phyloP scores from a whole-genome alignment of 352 stramenopile species.

The Phytophthora multivora region DNA sequence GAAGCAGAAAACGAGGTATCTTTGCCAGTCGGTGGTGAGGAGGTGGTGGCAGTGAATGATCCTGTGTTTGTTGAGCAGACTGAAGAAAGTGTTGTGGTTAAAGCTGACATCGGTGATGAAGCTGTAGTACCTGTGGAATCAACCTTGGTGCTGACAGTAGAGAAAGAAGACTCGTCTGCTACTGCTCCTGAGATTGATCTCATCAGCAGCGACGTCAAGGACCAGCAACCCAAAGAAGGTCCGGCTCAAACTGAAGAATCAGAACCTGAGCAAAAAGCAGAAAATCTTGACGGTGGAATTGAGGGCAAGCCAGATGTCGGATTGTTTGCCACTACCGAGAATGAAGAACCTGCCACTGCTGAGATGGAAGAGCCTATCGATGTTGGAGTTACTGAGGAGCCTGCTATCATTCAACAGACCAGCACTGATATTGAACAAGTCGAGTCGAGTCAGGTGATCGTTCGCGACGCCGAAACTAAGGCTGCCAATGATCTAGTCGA shows the following conservation, averaged over 20 bases:
- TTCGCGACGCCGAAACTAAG: background rate
- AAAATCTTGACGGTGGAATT: background rate
- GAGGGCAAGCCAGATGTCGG: background rate
- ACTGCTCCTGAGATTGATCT: background rate
- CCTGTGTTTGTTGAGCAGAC: background rate
- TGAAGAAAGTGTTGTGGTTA: background rate
- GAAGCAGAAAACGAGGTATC: background rate
- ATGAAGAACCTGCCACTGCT: background rate
- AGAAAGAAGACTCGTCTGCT: background rate
- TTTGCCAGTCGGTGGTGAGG: background rate
- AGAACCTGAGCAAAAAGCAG: background rate
- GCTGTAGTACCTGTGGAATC: background rate
- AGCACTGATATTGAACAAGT: conserved; percentile 1
- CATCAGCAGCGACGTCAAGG: conserved; percentile 6
- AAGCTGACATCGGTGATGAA: background rate
- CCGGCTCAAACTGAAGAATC: background rate
- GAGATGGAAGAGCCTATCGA: background rate
- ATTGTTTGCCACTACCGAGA: background rate
- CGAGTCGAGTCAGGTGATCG: background rate
- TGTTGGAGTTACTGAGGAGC: background rate
- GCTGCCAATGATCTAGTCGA: background rate
- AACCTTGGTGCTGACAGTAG: background rate
- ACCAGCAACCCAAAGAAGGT: background rate
- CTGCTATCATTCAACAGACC: background rate
- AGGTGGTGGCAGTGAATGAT: background rate